Conservation (phyloP, 192 early-diverging fungal genomes). For the Podila epicladia region DNA sequence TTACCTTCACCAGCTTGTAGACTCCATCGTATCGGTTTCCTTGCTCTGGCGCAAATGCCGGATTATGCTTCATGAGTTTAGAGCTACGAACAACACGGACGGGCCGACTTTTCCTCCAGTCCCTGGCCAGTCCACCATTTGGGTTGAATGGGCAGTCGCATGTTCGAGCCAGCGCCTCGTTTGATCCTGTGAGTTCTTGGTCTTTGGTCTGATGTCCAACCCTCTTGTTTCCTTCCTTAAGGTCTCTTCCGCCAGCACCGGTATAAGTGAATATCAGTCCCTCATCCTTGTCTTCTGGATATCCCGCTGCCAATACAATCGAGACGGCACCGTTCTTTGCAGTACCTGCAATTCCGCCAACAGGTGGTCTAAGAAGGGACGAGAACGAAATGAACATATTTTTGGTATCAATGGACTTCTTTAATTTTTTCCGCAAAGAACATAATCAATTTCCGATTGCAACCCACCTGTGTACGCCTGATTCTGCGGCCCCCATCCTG, state of each 20-base stretch:
- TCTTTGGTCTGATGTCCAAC: conserved; percentile 60
- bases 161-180: conserved; percentile 66
- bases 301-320: conserved; percentile 70
- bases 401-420: no score
- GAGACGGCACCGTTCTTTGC: conserved; percentile 64
- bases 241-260: conserved; percentile 69
- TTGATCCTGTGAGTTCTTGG: conserved; percentile 67
- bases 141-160: conserved; percentile 60
- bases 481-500: conserved; percentile 56
- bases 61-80: conserved; percentile 57
- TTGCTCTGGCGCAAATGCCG: conserved; percentile 59
- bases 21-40: conserved; percentile 75
- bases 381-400: background rate
- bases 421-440: no score
- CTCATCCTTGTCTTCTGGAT: conserved; percentile 71
- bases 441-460: no score
- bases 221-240: conserved; percentile 61
- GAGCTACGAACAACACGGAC: conserved; percentile 67
- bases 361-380: conserved; percentile 57
- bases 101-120: conserved; percentile 64
- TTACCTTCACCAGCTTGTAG: conserved; percentile 67
- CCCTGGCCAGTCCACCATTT: conserved; percentile 53
- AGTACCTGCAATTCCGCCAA: conserved; percentile 69
- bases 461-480: conserved; percentile 62
- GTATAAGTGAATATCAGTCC: conserved; percentile 76